A percentile compares a stretch with the other conserved stretches of the same genome.
These are phyloP conservation scores for Candida gigantensis DNA, from an alignment of 1,139 yeast species.

Conservation along the genomic window DNA sequence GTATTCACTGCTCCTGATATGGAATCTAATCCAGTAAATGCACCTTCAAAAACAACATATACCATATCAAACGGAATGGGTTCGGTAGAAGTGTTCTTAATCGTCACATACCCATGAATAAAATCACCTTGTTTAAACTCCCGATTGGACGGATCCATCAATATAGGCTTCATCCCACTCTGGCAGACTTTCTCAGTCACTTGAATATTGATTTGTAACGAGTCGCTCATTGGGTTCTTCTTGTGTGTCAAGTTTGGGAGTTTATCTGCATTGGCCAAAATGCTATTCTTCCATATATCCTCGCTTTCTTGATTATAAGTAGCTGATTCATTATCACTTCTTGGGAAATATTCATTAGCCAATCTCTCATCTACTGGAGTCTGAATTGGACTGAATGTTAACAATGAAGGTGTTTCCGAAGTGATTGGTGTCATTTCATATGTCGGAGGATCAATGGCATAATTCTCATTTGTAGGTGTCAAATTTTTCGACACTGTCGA, in stretches of 20 bases:
- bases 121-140: slow-evolving; percentile 44
- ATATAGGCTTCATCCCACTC: slow-evolving; percentile 38
- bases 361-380: slow-evolving; percentile 19
- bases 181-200: slow-evolving; percentile 47
- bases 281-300: slow-evolving; percentile 46
- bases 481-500: slow-evolving; percentile 43
- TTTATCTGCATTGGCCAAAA: slow-evolving; percentile 45
- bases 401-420: slow-evolving; percentile 20
- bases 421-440: slow-evolving; percentile 41
- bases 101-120: slow-evolving; percentile 41
- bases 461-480: slow-evolving; percentile 43
- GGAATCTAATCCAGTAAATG: slow-evolving; percentile 28
- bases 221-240: slow-evolving; percentile 26
- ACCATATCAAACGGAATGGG: slow-evolving; percentile 45
- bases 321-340: slow-evolving; percentile 3
- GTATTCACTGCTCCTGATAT: slow-evolving; percentile 29
- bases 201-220: slow-evolving; percentile 32
- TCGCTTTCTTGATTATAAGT: slow-evolving; percentile 27
- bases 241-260: slow-evolving; percentile 35
- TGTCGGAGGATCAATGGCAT: slow-evolving; percentile 43
- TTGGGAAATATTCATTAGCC: slow-evolving; percentile 4
- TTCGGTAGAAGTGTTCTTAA: slow-evolving; percentile 29
- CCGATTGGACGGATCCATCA: slow-evolving; percentile 29
- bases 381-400: slow-evolving; percentile 18
- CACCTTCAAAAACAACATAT: slow-evolving; percentile 42